phyloP scores from a whole-genome alignment of 768 basidiomycete genomes.

The Suillus plorans region DNA sequence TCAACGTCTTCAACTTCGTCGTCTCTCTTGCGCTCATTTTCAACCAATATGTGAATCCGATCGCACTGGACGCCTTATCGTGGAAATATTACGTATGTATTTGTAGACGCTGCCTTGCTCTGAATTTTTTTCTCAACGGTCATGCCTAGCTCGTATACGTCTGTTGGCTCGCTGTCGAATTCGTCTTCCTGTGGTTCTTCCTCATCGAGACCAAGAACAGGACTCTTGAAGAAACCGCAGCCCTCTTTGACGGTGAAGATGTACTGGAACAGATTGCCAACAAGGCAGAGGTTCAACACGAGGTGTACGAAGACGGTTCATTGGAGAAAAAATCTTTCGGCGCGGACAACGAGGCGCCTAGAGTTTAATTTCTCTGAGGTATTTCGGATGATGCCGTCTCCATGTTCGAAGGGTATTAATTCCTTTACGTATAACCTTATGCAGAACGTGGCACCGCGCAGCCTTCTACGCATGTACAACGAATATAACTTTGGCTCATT shows the following conservation, averaged over 20 bases:
- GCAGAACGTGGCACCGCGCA: neutral
- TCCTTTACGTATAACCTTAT: constrained; percentile 6
- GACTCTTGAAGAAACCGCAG: constrained; percentile 81
- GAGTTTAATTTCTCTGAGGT: neutral
- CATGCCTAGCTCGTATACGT: constrained; percentile 59
- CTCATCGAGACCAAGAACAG: constrained; percentile 71
- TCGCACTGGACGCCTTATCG: constrained; percentile 58
- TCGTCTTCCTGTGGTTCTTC: constrained; percentile 64
- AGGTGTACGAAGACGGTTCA: constrained; percentile 15
- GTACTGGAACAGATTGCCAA: constrained; percentile 38
- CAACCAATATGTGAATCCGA: constrained; percentile 87
- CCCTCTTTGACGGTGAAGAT: constrained; percentile 72
- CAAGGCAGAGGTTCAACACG: constrained; percentile 20
- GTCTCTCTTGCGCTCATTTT: constrained; percentile 82
- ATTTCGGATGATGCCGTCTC: neutral
- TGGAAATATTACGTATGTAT: constrained; percentile 76
- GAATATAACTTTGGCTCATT: neutral
- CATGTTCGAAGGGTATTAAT: neutral
- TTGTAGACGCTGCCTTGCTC: neutral
- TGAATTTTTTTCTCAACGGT: neutral
- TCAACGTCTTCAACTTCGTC: constrained; percentile 77
- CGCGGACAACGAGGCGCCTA: constrained; percentile 1
- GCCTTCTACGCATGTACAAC: constrained; percentile 7
- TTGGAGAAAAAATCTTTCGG: constrained; percentile 21
- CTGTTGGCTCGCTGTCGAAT: constrained; percentile 67